Conservation (phyloP, 352 stramenopile species). For the Pythium brachiatum region DNA sequence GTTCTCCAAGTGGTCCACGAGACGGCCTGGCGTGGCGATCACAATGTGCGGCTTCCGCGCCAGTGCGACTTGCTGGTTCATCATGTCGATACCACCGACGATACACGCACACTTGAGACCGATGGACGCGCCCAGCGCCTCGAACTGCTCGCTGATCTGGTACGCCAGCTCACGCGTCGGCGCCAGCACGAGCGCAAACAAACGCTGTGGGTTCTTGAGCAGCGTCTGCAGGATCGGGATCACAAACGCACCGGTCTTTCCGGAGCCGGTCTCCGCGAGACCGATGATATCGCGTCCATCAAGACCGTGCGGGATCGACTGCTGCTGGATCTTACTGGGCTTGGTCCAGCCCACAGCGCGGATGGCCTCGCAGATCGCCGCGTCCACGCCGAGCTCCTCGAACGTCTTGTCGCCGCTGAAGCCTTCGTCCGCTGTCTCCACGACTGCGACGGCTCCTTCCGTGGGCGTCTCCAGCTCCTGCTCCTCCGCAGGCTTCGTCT, state of each 20-base stretch:
- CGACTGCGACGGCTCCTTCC: slow-evolving; percentile 5
- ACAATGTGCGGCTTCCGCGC: slow-evolving; percentile 96
- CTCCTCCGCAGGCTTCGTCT: background rate
- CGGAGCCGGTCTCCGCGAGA: slow-evolving; percentile 93
- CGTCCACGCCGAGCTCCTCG: slow-evolving; percentile 87
- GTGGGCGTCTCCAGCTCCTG: slow-evolving; percentile 18
- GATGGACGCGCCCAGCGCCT: slow-evolving; percentile 89
- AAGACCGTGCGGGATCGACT: slow-evolving; percentile 92
- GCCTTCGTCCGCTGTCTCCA: slow-evolving; percentile 33
- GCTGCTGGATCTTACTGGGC: slow-evolving; percentile 95
- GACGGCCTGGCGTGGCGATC: slow-evolving; percentile 90
- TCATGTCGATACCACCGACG: slow-evolving; percentile 97
- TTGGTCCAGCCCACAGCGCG: slow-evolving; percentile 90
- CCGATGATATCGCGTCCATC: slow-evolving; percentile 97
- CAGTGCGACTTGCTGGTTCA: slow-evolving; percentile 96
- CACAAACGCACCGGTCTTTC: slow-evolving; percentile 95
- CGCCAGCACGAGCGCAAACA: slow-evolving; percentile 91
- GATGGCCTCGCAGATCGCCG: slow-evolving; percentile 91
- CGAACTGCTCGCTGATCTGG: slow-evolving; percentile 95
- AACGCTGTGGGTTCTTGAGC: slow-evolving; percentile 86
- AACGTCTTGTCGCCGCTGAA: slow-evolving; percentile 85
- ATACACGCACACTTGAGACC: slow-evolving; percentile 91
- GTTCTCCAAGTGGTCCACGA: slow-evolving; percentile 96
- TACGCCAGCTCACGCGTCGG: slow-evolving; percentile 95
- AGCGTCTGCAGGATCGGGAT: slow-evolving; percentile 93